phyloP scores from a whole-genome alignment of 1,284 basidiomycete genomes.

The Cryptococcus sp. region DNA sequence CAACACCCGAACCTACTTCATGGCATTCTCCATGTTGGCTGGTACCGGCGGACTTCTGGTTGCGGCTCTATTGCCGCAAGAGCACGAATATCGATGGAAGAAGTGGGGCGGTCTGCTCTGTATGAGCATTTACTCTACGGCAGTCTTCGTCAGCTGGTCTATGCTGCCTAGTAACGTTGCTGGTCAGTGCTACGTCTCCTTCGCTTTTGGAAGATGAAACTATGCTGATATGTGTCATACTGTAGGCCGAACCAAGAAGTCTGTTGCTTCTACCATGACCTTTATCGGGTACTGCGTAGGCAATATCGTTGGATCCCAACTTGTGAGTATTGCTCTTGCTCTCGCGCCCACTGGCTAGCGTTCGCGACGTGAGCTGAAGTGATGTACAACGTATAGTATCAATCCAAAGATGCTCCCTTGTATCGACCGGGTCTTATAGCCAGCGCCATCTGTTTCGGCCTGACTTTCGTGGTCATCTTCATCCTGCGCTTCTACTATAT shows the following conservation, averaged over 20 bases:
- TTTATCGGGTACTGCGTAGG: conserved; percentile 9
- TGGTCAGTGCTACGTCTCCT: background rate
- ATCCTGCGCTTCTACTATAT: conserved; percentile 15
- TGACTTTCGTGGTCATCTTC: conserved; percentile 11
- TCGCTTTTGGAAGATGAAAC: background rate
- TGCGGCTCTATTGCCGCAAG: conserved; percentile 7
- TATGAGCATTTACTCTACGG: conserved; percentile 8
- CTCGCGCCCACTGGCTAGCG: background rate
- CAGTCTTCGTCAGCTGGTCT: conserved; percentile 6
- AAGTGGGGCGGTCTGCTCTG: conserved; percentile 10
- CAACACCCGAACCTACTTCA: conserved; percentile 12
- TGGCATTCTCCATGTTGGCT: conserved; percentile 9
- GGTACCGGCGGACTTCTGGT: conserved; percentile 8
- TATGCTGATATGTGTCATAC: background rate
- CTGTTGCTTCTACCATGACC: conserved; percentile 2
- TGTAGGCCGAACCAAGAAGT: conserved; percentile 10
- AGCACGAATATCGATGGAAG: conserved; percentile 9
- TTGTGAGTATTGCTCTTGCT: conserved; percentile 3
- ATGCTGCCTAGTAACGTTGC: conserved; percentile 9
- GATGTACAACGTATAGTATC: no score
- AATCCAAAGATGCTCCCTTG: conserved; percentile 9
- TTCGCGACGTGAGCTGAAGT: background rate
- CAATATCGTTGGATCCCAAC: conserved; percentile 11
- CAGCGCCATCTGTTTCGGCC: conserved; percentile 10
- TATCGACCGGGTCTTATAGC: conserved; percentile 9